Conservation (phyloP, 495 filamentous ascomycete genomes). For the Penicillium simplicissimum region DNA sequence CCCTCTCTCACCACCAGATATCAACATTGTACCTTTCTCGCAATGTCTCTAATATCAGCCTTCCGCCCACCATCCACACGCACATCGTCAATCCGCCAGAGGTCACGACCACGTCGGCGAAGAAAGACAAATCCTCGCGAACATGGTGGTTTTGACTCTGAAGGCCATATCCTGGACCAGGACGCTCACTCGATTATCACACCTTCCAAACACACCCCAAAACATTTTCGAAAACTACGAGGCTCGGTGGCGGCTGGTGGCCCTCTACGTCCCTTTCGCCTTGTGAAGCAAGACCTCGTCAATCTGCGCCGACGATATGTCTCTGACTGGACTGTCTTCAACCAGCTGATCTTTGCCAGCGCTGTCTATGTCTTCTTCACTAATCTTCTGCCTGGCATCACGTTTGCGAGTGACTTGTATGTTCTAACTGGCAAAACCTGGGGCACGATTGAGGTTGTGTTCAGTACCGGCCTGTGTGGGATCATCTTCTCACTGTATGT, state of each 20-base stretch:
- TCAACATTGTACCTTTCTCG: neutral
- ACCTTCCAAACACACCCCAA: conserved; percentile 46
- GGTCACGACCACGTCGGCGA: conserved; percentile 24
- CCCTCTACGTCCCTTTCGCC: conserved; percentile 58
- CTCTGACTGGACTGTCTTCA: conserved; percentile 70
- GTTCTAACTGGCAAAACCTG: conserved; percentile 65
- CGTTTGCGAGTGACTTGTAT: conserved; percentile 70
- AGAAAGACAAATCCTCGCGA: conserved; percentile 17
- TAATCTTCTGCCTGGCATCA: conserved; percentile 72
- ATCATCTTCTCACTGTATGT: conserved; percentile 65
- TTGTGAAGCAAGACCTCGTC: conserved; percentile 60
- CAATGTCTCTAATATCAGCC: conserved; percentile 41
- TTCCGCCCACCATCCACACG: conserved; percentile 40
- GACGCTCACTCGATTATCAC: conserved; percentile 45
- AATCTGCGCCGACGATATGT: conserved; percentile 57
- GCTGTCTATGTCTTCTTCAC: conserved; percentile 77
- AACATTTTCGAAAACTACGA: conserved; percentile 32
- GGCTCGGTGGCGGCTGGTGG: conserved; percentile 42
- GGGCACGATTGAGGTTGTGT: conserved; percentile 72
- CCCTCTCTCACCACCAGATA: neutral
- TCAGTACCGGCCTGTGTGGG: conserved; percentile 69
- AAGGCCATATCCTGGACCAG: conserved; percentile 22
- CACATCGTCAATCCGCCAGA: conserved; percentile 25
- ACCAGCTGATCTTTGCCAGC: conserved; percentile 68
- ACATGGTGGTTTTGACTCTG: conserved; percentile 12